These are phyloP conservation scores for Conticribra weissflogii DNA, from an alignment of 108 stramenopile species.

Conservation along the genomic window DNA sequence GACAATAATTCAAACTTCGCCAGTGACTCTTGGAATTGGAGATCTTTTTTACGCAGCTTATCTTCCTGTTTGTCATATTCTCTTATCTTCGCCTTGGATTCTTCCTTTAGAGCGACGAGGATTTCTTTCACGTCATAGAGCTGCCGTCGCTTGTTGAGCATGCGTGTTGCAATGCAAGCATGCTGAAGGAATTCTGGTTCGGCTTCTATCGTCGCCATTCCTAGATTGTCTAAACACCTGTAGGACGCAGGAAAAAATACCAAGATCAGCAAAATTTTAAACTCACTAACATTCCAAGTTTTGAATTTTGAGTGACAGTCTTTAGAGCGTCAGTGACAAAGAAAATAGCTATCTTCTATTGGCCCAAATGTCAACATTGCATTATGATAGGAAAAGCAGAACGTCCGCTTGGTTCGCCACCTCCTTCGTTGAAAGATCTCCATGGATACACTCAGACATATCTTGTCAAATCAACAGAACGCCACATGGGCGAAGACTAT, in stretches of 20 bases:
- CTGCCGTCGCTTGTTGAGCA: conserved; percentile 35
- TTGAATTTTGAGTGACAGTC: too few relatives aligned
- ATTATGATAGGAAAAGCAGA: too few relatives aligned
- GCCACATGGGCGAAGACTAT: conserved; percentile 7
- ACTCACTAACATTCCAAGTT: too few relatives aligned
- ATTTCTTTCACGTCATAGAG: conserved; percentile 35
- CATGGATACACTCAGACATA: conserved; percentile 30
- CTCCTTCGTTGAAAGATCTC: not conserved
- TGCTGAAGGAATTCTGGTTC: conserved; percentile 34
- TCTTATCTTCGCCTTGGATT: conserved; percentile 1
- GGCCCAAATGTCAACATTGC: too few relatives aligned
- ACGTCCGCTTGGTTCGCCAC: not conserved
- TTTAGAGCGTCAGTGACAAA: too few relatives aligned
- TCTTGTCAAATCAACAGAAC: conserved; percentile 30
- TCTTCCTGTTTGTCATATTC: conserved; percentile 19
- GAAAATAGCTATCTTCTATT: too few relatives aligned
- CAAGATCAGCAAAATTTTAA: too few relatives aligned
- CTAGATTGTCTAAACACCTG: too few relatives aligned
- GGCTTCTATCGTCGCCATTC: not conserved
- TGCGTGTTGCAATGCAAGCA: conserved; percentile 40
- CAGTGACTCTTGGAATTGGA: conserved; percentile 30
- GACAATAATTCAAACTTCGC: conserved; percentile 10
- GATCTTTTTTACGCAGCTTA: conserved; percentile 5
- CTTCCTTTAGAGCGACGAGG: conserved; percentile 12
- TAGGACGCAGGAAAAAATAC: too few relatives aligned